A percentile compares a stretch with the other conserved stretches of the same genome.
phyloP scores from a whole-genome alignment of 2,329 filamentous ascomycete genomes.

The Fragosphaeria purpurea region DNA sequence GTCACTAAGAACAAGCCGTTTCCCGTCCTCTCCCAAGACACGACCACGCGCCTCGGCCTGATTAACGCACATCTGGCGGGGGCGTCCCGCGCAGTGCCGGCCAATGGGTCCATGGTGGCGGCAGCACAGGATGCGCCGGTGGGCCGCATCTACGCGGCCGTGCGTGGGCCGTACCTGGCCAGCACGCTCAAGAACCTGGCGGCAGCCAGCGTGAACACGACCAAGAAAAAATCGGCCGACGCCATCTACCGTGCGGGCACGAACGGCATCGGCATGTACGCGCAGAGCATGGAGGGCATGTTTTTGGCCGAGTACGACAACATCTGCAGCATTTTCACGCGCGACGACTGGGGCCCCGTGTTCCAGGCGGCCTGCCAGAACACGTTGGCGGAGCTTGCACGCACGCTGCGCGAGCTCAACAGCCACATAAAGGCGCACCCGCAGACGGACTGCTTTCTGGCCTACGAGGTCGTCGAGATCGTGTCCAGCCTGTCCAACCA shows the following conservation, averaged over 20 bases:
- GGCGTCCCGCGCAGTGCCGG: conserved; percentile 45
- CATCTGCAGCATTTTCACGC: conserved; percentile 74
- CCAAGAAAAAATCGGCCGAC: conserved; percentile 71
- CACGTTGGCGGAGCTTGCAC: conserved; percentile 70
- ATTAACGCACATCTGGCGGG: conserved; percentile 63
- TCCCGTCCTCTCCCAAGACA: conserved; percentile 67
- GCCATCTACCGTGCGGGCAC: conserved; percentile 80
- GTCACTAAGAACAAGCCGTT: conserved; percentile 85
- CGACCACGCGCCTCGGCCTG: conserved; percentile 63
- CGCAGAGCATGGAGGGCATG: conserved; percentile 75
- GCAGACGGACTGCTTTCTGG: conserved; percentile 84
- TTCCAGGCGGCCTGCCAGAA: conserved; percentile 70
- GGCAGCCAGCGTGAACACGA: conserved; percentile 72
- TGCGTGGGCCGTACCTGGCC: conserved; percentile 78
- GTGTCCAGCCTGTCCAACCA: conserved; percentile 69
- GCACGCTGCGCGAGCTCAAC: conserved; percentile 82
- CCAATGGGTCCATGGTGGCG: conserved; percentile 52
- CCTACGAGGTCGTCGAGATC: conserved; percentile 90
- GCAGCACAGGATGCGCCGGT: conserved; percentile 54
- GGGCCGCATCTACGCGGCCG: conserved; percentile 75
- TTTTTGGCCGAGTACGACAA: conserved; percentile 86
- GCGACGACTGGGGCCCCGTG: conserved; percentile 73
- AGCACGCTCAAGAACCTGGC: conserved; percentile 76
- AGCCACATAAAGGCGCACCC: conserved; percentile 78
- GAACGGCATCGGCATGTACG: conserved; percentile 86